Percentiles rank a stretch among this genome's conserved stretches.
Evolutionary conservation across 2,329 filamentous ascomycete species (phyloP).

Genomic region (Neofusicoccum sp.): DNA sequence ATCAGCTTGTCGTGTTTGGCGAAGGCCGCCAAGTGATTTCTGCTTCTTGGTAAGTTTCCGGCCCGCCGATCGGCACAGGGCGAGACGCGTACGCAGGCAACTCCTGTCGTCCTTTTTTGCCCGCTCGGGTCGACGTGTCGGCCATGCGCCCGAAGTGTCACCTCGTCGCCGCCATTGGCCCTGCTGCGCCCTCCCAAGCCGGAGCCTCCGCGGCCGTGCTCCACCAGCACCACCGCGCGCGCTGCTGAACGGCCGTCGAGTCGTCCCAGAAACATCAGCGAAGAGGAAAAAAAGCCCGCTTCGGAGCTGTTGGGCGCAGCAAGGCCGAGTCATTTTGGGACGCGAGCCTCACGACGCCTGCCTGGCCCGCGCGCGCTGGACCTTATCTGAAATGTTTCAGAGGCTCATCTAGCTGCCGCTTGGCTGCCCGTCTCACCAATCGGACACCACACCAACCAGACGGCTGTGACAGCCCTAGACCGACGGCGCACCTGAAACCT

Average conservation of each 20-base stretch:
- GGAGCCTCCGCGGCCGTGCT: background rate
- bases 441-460: background rate
- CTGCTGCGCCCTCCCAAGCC: background rate
- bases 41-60: slow-evolving; percentile 14
- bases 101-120: background rate
- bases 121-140: background rate
- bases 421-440: slow-evolving; percentile 1
- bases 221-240: slow-evolving; percentile 1
- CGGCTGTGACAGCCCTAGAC: background rate
- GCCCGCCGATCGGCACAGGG: slow-evolving; percentile 8
- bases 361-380: background rate
- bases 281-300: background rate
- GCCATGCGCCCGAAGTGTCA: background rate
- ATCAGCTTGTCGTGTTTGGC: slow-evolving; percentile 6
- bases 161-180: background rate
- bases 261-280: background rate
- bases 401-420: background rate
- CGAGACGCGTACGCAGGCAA: slow-evolving; percentile 1
- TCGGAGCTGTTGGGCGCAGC: background rate
- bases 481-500: background rate
- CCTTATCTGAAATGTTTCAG: slow-evolving; percentile 8
- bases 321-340: background rate
- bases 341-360: background rate
- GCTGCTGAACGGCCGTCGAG: background rate
- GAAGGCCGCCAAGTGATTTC: slow-evolving; percentile 10